Evolutionary conservation across 805 yeast species (phyloP), one percentile per base, ranked within the genome.

Genomic region (Danielia oregonensis): DNA sequence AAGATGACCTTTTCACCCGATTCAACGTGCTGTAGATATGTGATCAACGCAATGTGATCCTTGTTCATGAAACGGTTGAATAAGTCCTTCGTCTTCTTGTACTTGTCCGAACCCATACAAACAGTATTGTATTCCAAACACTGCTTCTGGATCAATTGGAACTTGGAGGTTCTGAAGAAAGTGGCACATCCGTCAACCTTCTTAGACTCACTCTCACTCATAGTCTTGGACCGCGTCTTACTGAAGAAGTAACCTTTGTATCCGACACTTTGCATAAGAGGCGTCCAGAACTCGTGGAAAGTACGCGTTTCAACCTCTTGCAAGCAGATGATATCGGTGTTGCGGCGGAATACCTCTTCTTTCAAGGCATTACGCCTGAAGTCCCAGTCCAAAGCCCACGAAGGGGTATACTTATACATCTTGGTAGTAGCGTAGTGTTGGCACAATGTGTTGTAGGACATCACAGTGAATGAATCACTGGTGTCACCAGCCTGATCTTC

Each of bases 121-220:
- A 80, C 78, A 43, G 83, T 71, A 49, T 89, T 84, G 62, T 84
- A 93, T 59, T 93, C 98, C 38, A 91, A 71, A 24, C 78, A 68
- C 42, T 79, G 82, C 52, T 82, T 80, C 48, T 78, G 89, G 26
- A 82, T 49, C 42, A 89, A 67, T 38, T 76, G 73, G 60, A 91
- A 87, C 54, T 82, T 79, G 30, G 70, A 61, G 22, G 76, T 66
- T 51, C 77, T 82, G 68, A 74, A 93, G 56, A 91, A 91, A 1
- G 89, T 79, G n/a, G 97, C 97, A 72, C 98, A 93, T 9, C 99
- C 99, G 59, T 93, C 99, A 30, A 93, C 98, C 52, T 84, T 85
- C 59, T 82, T 82, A 17, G 94, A 80, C 47, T 86, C 95, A 39
- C 65, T 68, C 40, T 79, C 82, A 42, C 71, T 64, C 95, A 87